Conservation (phyloP, 108 stramenopile species). For the Nannochloropsis granulata region DNA sequence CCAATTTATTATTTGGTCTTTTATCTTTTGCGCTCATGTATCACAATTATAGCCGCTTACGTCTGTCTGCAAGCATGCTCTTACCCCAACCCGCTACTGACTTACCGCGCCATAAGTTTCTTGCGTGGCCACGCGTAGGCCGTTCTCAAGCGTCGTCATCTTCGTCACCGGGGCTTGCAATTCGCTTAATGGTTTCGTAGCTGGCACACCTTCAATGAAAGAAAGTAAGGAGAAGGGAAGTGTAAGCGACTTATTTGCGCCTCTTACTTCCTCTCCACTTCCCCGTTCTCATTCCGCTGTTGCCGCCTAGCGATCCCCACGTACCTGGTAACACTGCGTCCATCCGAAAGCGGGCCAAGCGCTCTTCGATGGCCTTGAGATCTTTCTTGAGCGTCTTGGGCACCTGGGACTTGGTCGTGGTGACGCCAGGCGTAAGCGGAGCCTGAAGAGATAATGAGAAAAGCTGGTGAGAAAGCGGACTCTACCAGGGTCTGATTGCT, state of each 20-base stretch:
- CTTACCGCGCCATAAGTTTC: conserved; percentile 18
- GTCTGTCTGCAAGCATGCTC: too few relatives aligned
- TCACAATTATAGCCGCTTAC: too few relatives aligned
- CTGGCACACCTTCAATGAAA: background rate
- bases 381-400: background rate
- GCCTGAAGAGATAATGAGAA: background rate
- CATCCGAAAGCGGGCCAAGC: background rate
- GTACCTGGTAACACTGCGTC: background rate
- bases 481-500: too few relatives aligned
- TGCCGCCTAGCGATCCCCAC: background rate
- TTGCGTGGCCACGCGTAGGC: conserved; percentile 13
- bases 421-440: background rate
- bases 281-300: too few relatives aligned
- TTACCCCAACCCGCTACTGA: background rate
- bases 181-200: background rate
- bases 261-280: too few relatives aligned
- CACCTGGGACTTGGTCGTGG: background rate
- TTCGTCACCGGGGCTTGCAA: conserved; percentile 4
- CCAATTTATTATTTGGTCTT: too few relatives aligned
- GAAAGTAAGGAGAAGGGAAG: background rate
- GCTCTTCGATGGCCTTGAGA: background rate
- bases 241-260: background rate
- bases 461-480: background rate
- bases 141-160: conserved; percentile 9
- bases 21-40: too few relatives aligned